A percentile compares a stretch with the other conserved stretches of the same genome.
Evolutionary conservation across 176 grass and related monocot species (phyloP).

Genomic region (Triticum monococcum): DNA sequence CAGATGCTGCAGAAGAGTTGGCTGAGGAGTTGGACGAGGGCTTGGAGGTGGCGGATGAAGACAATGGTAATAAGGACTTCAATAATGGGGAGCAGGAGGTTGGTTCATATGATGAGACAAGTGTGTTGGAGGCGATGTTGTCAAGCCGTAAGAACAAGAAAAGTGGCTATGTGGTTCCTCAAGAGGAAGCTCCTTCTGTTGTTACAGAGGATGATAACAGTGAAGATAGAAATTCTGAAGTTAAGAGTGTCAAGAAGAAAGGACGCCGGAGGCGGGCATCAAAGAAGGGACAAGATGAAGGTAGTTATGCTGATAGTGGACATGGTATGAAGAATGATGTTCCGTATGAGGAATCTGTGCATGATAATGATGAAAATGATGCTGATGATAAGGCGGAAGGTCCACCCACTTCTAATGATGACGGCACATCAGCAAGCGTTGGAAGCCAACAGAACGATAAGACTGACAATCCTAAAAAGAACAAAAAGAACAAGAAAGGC

Average conservation of each 20-base stretch:
- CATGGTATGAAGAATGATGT: neutral
- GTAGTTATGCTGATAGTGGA: constrained; percentile 22
- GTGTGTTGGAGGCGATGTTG: constrained; percentile 69
- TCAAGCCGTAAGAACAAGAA: constrained; percentile 57
- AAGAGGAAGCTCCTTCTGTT: constrained; percentile 11
- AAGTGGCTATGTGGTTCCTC: constrained; percentile 23
- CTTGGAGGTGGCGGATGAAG: constrained; percentile 48
- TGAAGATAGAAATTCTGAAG: constrained; percentile 25
- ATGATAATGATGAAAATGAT: constrained; percentile 37
- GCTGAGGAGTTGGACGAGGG: constrained; percentile 53
- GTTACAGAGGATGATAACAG: neutral
- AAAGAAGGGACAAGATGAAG: constrained; percentile 44
- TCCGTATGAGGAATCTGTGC: constrained; percentile 11
- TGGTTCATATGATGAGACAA: constrained; percentile 59
- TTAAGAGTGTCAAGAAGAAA: constrained; percentile 44
- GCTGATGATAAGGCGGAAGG: constrained; percentile 38
- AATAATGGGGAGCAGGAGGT: constrained; percentile 43
- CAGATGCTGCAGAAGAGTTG: constrained; percentile 59
- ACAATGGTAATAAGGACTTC: constrained; percentile 23
- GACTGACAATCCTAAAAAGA: constrained; percentile 54
- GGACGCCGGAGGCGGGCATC: constrained; percentile 37
- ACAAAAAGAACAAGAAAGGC: constrained; percentile 56
- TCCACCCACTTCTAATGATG: constrained; percentile 43
- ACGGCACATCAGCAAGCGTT: constrained; percentile 35
- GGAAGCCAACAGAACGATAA: constrained; percentile 40